phyloP scores from a whole-genome alignment of 2,329 filamentous ascomycete species.

The Curvularia spicifera region DNA sequence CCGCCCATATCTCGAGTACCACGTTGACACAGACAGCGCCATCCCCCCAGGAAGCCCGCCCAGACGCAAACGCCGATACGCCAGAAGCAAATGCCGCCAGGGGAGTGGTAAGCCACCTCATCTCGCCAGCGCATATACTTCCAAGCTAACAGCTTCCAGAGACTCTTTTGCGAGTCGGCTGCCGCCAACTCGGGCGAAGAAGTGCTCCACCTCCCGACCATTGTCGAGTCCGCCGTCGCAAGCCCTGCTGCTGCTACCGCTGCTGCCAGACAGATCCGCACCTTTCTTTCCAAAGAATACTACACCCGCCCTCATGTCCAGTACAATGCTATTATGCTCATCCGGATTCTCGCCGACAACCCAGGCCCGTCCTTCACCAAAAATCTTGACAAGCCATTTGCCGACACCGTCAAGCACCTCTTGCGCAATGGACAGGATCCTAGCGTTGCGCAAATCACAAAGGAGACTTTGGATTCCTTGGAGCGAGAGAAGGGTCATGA shows the following conservation, averaged over 20 bases:
- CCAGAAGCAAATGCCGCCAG: constrained; percentile 71
- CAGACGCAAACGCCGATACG: constrained; percentile 57
- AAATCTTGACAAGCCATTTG: constrained; percentile 85
- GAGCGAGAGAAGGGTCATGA: constrained; percentile 75
- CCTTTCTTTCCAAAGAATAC: constrained; percentile 78
- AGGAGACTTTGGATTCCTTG: constrained; percentile 84
- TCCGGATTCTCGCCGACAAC: constrained; percentile 90
- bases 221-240: constrained; percentile 94
- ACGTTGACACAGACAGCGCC: constrained; percentile 23
- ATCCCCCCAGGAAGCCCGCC: constrained; percentile 37
- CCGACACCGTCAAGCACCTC: constrained; percentile 75
- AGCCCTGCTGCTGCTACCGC: constrained; percentile 84
- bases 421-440: constrained; percentile 73
- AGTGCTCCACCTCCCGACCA: constrained; percentile 87
- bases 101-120: constrained; percentile 65
- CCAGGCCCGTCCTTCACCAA: constrained; percentile 90
- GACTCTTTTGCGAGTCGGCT: constrained; percentile 80
- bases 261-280: constrained; percentile 80
- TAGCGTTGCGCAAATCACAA: constrained; percentile 81
- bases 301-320: constrained; percentile 71
- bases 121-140: constrained; percentile 5
- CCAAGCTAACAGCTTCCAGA: constrained; percentile 56
- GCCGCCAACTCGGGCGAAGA: constrained; percentile 74
- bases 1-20: neutral
- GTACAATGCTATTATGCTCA: constrained; percentile 95